Evolutionary conservation across 2,329 filamentous ascomycete genomes (phyloP).

Genomic region (Grosmannia penicillata): DNA sequence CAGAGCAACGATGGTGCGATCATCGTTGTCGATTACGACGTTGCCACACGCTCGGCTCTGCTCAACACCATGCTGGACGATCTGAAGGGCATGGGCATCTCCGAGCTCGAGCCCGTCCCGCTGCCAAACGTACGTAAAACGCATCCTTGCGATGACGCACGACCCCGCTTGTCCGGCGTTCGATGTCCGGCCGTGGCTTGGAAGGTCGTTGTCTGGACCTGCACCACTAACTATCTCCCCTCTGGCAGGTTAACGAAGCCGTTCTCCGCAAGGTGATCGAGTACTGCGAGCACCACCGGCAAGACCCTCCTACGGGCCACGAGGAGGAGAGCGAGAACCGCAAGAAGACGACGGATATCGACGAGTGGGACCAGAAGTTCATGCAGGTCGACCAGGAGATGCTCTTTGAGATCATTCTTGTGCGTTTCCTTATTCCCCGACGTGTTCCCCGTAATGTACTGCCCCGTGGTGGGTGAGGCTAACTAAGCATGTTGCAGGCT

Average conservation of each 20-base stretch:
- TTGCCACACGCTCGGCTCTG: slow-evolving; percentile 82
- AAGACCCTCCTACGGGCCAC: slow-evolving; percentile 64
- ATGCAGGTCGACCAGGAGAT: slow-evolving; percentile 99
- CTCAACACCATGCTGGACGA: slow-evolving; percentile 99
- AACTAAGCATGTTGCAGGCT: slow-evolving; percentile 38
- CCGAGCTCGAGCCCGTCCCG: slow-evolving; percentile 50
- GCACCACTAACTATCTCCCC: not conserved
- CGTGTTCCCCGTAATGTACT: not conserved
- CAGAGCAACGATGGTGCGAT: slow-evolving; percentile 34
- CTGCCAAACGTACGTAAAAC: slow-evolving; percentile 66
- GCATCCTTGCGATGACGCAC: no score
- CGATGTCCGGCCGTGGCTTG: no score
- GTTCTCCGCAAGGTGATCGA: slow-evolving; percentile 94
- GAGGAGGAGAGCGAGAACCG: slow-evolving; percentile 89
- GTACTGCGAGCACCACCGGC: slow-evolving; percentile 93
- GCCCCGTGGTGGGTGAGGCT: not conserved
- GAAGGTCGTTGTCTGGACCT: no score
- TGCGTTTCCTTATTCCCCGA: slow-evolving; percentile 27
- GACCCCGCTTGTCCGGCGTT: no score
- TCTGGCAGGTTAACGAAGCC: slow-evolving; percentile 66
- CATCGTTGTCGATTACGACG: slow-evolving; percentile 51
- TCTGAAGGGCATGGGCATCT: slow-evolving; percentile 38
- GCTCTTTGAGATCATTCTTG: slow-evolving; percentile 97
- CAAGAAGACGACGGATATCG: slow-evolving; percentile 98
- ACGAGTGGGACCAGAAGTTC: slow-evolving; percentile 99